Conservation (phyloP, 768 basidiomycete species). For the Suillus variegatus region DNA sequence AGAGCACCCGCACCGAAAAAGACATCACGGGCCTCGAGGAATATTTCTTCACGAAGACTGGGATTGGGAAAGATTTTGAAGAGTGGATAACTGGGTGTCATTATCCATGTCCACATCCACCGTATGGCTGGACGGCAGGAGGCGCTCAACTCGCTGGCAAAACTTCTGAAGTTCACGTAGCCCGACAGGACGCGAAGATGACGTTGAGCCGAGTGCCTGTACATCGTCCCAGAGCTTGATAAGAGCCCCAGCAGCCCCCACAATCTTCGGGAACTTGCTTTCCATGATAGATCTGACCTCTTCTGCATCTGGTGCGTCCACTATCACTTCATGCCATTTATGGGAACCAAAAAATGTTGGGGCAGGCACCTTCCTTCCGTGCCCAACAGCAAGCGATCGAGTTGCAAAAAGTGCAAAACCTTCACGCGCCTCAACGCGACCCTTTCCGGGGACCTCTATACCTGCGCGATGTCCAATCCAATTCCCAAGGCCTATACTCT, state of each 20-base stretch:
- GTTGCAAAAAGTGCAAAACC: constrained; percentile 90
- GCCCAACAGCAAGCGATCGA: constrained; percentile 58
- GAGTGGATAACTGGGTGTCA: constrained; percentile 36
- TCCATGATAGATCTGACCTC: constrained; percentile 76
- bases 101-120: constrained; percentile 42
- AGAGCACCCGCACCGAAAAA: constrained; percentile 79
- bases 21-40: constrained; percentile 84
- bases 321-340: constrained; percentile 72
- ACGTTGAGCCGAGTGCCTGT: constrained; percentile 47
- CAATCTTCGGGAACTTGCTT: constrained; percentile 64
- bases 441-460: constrained; percentile 74
- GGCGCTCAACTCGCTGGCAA: constrained; percentile 66
- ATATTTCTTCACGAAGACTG: constrained; percentile 82
- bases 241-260: constrained; percentile 50
- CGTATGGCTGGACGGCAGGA: constrained; percentile 53
- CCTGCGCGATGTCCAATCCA: constrained; percentile 73
- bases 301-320: constrained; percentile 58
- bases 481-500: constrained; percentile 67
- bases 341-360: constrained; percentile 84
- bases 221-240: constrained; percentile 73
- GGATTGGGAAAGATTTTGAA: constrained; percentile 62
- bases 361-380: constrained; percentile 48
- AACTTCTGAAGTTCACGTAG: constrained; percentile 83
- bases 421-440: constrained; percentile 72
- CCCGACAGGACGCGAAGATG: constrained; percentile 63